Conservation (phyloP, 345 rosid genomes). For the Aquilaria malaccensis region DNA sequence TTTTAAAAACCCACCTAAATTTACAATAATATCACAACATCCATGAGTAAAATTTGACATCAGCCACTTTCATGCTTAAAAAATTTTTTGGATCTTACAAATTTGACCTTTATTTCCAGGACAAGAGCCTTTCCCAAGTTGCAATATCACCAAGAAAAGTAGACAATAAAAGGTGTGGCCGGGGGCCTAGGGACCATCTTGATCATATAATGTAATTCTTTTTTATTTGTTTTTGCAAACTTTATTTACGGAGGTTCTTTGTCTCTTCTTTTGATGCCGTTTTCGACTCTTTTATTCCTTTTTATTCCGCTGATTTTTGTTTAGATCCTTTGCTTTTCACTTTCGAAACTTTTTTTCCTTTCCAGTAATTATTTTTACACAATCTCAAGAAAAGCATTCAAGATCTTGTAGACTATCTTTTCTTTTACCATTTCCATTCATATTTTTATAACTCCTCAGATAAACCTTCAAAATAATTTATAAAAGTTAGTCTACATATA, state of each 20-base stretch:
- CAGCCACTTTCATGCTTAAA: background rate
- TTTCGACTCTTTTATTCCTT: slow-evolving; percentile 11
- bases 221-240: background rate
- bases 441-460: too few species aligned
- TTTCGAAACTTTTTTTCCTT: background rate
- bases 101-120: slow-evolving; percentile 13
- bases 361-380: background rate
- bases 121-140: slow-evolving; percentile 7
- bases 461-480: too few species aligned
- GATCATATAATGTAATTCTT: background rate
- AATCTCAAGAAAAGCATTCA: background rate
- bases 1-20: too few species aligned
- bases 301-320: background rate
- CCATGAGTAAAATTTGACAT: background rate
- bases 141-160: slow-evolving; percentile 14
- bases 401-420: too few species aligned
- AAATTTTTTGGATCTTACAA: slow-evolving; percentile 11
- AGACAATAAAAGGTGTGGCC: slow-evolving; percentile 3
- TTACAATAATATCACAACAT: too few species aligned
- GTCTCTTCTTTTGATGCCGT: slow-evolving; percentile 30
- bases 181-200: slow-evolving; percentile 16
- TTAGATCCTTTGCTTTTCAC: slow-evolving; percentile 8
- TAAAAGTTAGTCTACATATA: too few species aligned
- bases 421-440: too few species aligned
- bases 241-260: background rate